Base-by-base conservation (phyloP, 2,329 filamentous ascomycete species). In the Basipetospora chlamydospora region DNA sequence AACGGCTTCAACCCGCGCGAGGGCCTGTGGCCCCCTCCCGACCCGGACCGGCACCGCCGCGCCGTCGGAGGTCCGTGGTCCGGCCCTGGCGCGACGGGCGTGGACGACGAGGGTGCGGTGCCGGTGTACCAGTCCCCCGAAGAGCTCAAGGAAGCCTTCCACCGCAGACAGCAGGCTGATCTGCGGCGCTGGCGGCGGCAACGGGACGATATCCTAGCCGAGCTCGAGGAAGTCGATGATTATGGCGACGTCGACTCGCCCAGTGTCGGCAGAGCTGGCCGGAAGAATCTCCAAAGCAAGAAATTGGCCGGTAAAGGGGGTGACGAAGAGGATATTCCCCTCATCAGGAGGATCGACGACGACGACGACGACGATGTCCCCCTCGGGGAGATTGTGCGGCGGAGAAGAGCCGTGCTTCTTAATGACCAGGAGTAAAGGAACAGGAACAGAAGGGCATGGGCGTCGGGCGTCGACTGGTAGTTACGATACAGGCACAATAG, bases 221-320 rank as follows among this genome's bases (percentile, higher is more conserved):
- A 37, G 25, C 41, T 42, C 46, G 73, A 74, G 3, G 66, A 74
- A 3, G 66, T 70, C 43, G 66, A 74, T 39, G 68, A 72, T 3
- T 61, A 62, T 2, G n/a, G n/a, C n/a, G 69, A 74, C 6, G 43
- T 43, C 3, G 49, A 46, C 10, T 4, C 20, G 45, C 41, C 3
- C 44, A 46, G 5, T 62, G 61, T 1, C 67, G 72, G 2, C 47
- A 49, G 3, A 49, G 48, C 9, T 37, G 44, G 44, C 46, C 45
- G 3, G 44, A 45, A 47, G 0, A 88, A 87, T 45, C 66, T 72
- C 0, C 81, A 88, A 36, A 83, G 82, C 2, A 80, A 88, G 49
- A 63, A 73, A 23, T 56, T 90, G 34, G 64, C 70, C 28, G 83
- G 90, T 47, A 90, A 77, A 49, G 83, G 83, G 2, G 81, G 90